Evolutionary conservation across 2,329 filamentous ascomycete species (phyloP).

Genomic region (Colletotrichum navitas): DNA sequence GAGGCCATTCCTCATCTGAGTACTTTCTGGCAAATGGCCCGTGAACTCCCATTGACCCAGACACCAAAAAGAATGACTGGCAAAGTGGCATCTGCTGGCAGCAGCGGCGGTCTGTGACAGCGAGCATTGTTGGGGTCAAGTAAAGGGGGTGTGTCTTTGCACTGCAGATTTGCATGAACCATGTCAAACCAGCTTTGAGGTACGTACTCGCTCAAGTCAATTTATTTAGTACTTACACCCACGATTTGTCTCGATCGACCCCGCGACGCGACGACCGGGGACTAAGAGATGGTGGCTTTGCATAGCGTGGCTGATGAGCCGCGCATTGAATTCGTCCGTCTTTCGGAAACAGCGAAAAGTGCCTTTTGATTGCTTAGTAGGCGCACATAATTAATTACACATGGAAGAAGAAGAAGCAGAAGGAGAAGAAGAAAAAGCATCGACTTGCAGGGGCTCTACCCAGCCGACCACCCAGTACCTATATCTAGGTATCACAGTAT

Average conservation of each 20-base stretch:
- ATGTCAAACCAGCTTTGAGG: slow-evolving; percentile 1
- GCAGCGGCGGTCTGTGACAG: slow-evolving; percentile 35
- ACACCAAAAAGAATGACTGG: slow-evolving; percentile 6
- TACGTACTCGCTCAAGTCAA: slow-evolving; percentile 3
- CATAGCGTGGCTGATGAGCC: slow-evolving; percentile 26
- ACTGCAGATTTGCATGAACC: slow-evolving; percentile 8
- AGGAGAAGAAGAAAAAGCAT: background rate
- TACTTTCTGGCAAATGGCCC: slow-evolving; percentile 23
- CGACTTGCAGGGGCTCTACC: background rate
- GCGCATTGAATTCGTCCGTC: slow-evolving; percentile 4
- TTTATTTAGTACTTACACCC: background rate
- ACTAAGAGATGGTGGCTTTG: slow-evolving; percentile 4
- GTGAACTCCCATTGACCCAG: slow-evolving; percentile 5
- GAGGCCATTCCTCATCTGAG: slow-evolving; percentile 12
- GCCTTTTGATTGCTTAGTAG: background rate
- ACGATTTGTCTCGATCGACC: slow-evolving; percentile 3
- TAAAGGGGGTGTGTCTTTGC: slow-evolving; percentile 6
- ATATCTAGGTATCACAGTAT: slow-evolving; percentile 5
- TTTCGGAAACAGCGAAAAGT: background rate
- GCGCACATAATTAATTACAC: background rate
- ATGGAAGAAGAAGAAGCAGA: background rate
- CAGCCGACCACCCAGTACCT: slow-evolving; percentile 1
- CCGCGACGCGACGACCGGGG: background rate
- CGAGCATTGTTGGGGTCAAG: slow-evolving; percentile 35
- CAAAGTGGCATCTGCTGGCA: slow-evolving; percentile 30